These are phyloP conservation scores for Pezicula radicicola DNA, from an alignment of 2,329 filamentous ascomycete genomes.

Conservation along the genomic window DNA sequence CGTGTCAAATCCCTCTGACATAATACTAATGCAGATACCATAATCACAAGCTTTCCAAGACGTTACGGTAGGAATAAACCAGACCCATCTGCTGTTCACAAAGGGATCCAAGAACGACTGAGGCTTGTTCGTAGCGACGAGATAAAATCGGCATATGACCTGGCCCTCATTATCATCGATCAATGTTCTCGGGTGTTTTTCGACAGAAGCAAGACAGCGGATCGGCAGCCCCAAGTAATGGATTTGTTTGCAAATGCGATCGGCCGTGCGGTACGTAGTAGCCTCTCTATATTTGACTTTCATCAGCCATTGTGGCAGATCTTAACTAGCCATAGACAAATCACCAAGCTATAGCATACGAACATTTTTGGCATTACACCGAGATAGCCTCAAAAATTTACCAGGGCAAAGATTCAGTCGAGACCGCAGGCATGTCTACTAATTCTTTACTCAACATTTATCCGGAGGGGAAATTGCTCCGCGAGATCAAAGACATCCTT, in stretches of 20 bases:
- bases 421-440: too few species aligned
- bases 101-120: constrained; percentile 28
- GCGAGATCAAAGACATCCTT: constrained; percentile 40
- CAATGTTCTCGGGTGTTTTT: constrained; percentile 34
- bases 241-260: constrained; percentile 40
- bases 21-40: constrained; percentile 22
- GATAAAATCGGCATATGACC: constrained; percentile 32
- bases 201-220: constrained; percentile 26
- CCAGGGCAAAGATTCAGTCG: too few species aligned
- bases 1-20: neutral
- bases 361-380: constrained; percentile 28
- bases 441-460: constrained; percentile 31
- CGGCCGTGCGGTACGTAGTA: constrained; percentile 31
- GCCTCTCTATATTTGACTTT: too few species aligned
- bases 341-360: constrained; percentile 33
- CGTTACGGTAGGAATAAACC: constrained; percentile 36
- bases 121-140: constrained; percentile 20
- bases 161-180: constrained; percentile 36
- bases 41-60: constrained; percentile 36
- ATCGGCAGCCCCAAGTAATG: constrained; percentile 32
- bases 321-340: constrained; percentile 23
- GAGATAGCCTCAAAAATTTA: too few species aligned
- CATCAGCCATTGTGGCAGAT: neutral
- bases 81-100: constrained; percentile 33
- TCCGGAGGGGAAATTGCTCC: constrained; percentile 34